Base-by-base conservation (phyloP, 2,329 filamentous ascomycete genomes). In the Fusarium sp. region DNA sequence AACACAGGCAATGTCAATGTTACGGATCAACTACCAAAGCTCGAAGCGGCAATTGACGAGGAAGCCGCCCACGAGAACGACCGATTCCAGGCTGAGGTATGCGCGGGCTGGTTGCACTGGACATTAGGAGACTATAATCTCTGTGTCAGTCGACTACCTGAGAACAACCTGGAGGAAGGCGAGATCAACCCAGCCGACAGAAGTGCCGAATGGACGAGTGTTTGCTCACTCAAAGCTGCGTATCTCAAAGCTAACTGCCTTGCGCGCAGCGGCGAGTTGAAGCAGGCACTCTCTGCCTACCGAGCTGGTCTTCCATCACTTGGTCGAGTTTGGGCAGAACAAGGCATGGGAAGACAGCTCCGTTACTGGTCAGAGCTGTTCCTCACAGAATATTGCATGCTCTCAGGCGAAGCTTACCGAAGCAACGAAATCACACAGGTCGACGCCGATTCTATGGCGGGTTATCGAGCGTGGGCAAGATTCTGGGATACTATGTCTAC, bases 91-190 rank as follows among this genome's bases (percentile, higher is more conserved):
- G 95, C 94, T 37, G 91, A 90, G 68, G 91, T 96, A 57, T 96
- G 94, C 80, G 81, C 95, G 48, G 94, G 91, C 60, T 97, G 94
- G 93, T 86, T 97, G 76, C 90, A 97, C 78, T 97, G 93, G 90
- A 89, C 90, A 14, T 82, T 92, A 59, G 90, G 89, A 38, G 92
- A 97, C 74, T 92, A 92, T 72, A 84, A 84, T 2, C 92, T 41
- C 82, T 88, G 45, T 60, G 69, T 74, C 16, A 83, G 84, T 39
- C 87, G 85, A 63, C 84, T 97, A 19, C 93, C 93, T 8, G 86
- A 85, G 64, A 88, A 89, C 56, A 86, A 87, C 51, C 83, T 86
- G 48, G 86, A 88, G 37, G 83, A 89, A 65, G 80, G 86, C 33
- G 83, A 84, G 42, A 80, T 90, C 61, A 86, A 87, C 51, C 83